Conservation (phyloP, 2,329 filamentous ascomycete genomes). For the Fusarium sp. region DNA sequence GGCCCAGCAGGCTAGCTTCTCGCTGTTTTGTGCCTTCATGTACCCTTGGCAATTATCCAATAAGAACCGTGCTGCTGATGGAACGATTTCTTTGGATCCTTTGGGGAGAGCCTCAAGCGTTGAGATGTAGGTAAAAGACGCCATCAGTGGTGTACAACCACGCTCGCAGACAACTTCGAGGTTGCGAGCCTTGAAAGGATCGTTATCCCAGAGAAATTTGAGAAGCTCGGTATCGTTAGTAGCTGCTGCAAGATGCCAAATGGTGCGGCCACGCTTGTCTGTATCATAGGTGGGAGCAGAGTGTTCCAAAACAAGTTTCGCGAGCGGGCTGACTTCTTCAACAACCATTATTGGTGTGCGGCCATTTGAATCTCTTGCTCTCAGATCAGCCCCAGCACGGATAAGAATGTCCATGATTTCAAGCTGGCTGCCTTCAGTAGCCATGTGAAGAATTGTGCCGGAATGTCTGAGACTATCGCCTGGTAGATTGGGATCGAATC, state of each 20-base stretch:
- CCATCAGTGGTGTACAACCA: conserved; percentile 46
- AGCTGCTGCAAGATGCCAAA: conserved; percentile 52
- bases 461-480: conserved; percentile 15
- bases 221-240: conserved; percentile 46
- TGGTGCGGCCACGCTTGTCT: conserved; percentile 47
- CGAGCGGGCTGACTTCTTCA: conserved; percentile 43
- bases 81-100: not conserved
- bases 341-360: conserved; percentile 51
- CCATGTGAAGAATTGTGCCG: conserved; percentile 47
- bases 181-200: conserved; percentile 44
- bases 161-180: conserved; percentile 31
- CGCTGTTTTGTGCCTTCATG: not conserved
- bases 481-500: conserved; percentile 45
- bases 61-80: conserved; percentile 29
- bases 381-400: conserved; percentile 42
- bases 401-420: conserved; percentile 45
- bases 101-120: conserved; percentile 7
- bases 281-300: conserved; percentile 43
- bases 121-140: conserved; percentile 43
- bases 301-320: conserved; percentile 41
- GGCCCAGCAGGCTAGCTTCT: conserved; percentile 30
- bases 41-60: conserved; percentile 21
- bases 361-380: conserved; percentile 40
- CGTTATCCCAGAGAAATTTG: conserved; percentile 45
- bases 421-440: conserved; percentile 39